Base-by-base conservation (phyloP, 306 rosid genomes). In the Dalbergia oliveri region DNA sequence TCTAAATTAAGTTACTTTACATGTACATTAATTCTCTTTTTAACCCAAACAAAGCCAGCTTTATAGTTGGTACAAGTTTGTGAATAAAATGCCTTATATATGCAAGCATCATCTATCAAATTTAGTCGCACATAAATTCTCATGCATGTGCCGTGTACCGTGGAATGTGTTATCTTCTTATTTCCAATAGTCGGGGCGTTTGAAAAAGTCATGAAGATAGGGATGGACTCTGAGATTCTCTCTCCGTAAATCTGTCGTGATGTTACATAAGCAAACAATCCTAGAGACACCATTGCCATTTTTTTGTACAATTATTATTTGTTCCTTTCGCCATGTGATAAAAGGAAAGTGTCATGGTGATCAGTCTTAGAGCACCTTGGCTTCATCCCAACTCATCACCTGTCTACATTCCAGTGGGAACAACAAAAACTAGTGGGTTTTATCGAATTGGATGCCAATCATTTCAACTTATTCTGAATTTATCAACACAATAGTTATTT, bases 161-260 rank as follows among this genome's bases (percentile, higher is more conserved):
- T 9, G 60, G 83, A 60, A 79, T 58, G 72, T 72, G 66, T 72
- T 70, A 71, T 59, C 26, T 64, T 49, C 14, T 45, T 60, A 21
- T 73, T 70, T 50, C 65, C 6, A 1, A 37, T 73, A 67, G 23
- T 41, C 23, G 69, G 8, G 49, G 56, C 41, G 9, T 62, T 35
- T 15, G 69, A 57, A 56, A 59, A 69, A 69, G 61, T 16, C 59
- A 62, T 47, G 49, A 61, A 10, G 65, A 71, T 59, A 59, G 26
- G 11, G 58, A 59, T 62, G 35, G 34, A 51, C 56, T n/a, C 51
- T 14, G 23, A 21, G 23, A 62, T 61, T 69, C 78, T 54, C 73
- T 39, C 19, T 23, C 4, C 5, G 1, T 21, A 21, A 78, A 69
- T 59, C 54, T 37, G 41, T 14, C 34, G 4, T 69, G 53, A 59